Evolutionary conservation across 352 stramenopile genomes (phyloP).

Genomic region (Globisporangium perplexum): DNA sequence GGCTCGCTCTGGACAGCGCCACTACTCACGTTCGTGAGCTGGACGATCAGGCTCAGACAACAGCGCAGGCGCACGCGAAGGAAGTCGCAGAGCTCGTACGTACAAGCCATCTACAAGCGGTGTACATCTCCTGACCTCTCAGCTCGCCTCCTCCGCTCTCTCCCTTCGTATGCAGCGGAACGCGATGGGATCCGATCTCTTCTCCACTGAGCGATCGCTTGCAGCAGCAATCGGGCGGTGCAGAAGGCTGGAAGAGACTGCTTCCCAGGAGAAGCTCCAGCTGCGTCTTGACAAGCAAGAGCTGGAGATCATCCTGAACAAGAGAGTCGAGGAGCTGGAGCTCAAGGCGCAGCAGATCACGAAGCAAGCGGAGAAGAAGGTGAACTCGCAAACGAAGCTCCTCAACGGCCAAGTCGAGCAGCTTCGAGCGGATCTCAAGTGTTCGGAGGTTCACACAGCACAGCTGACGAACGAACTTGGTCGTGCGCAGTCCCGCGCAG

Average conservation of each 20-base stretch:
- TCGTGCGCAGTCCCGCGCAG: background rate
- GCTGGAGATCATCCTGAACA: slow-evolving; percentile 21
- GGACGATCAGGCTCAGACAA: background rate
- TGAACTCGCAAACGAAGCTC: slow-evolving; percentile 10
- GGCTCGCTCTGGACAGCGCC: background rate
- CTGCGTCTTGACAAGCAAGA: slow-evolving; percentile 27
- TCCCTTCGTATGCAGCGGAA: background rate
- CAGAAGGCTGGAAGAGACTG: slow-evolving; percentile 15
- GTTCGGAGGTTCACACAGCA: background rate
- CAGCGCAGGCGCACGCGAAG: background rate
- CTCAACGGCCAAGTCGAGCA: slow-evolving; percentile 14
- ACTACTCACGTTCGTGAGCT: background rate
- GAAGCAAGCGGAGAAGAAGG: slow-evolving; percentile 15
- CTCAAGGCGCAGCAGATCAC: slow-evolving; percentile 2
- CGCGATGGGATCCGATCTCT: slow-evolving; percentile 1
- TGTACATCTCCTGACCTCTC: background rate
- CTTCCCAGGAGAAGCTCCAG: slow-evolving; percentile 22
- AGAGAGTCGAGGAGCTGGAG: slow-evolving; percentile 23
- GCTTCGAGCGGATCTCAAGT: slow-evolving; percentile 16
- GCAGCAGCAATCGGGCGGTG: slow-evolving; percentile 9
- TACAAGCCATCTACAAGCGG: background rate
- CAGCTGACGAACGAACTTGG: slow-evolving; percentile 5
- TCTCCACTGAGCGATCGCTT: slow-evolving; percentile 4
- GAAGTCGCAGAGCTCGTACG: slow-evolving; percentile 7
- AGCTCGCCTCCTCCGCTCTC: background rate